phyloP scores from a whole-genome alignment of 768 basidiomycete species.

The Podaxis rugospora region DNA sequence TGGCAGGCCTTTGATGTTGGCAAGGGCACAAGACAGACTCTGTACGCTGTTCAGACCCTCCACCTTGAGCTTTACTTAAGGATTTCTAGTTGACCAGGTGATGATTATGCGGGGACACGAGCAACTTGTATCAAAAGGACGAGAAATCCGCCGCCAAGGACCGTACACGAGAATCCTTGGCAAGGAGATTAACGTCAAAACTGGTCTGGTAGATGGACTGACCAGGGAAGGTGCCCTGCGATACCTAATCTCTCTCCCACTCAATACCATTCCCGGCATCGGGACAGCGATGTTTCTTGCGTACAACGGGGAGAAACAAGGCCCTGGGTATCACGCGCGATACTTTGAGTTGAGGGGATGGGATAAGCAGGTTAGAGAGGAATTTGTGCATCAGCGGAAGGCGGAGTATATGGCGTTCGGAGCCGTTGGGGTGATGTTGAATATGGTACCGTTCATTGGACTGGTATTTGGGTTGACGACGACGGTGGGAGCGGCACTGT shows the following conservation, averaged over 20 bases:
- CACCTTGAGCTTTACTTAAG: not conserved
- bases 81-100: slow-evolving; percentile 30
- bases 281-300: slow-evolving; percentile 61
- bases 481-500: slow-evolving; percentile 67
- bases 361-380: slow-evolving; percentile 35
- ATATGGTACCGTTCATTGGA: slow-evolving; percentile 56
- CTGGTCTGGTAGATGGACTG: slow-evolving; percentile 40
- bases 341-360: slow-evolving; percentile 70
- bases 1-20: slow-evolving; percentile 31
- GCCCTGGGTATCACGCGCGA: slow-evolving; percentile 56
- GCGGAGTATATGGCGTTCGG: slow-evolving; percentile 73
- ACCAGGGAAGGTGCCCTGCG: slow-evolving; percentile 42
- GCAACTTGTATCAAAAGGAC: slow-evolving; percentile 25
- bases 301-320: slow-evolving; percentile 45
- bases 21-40: slow-evolving; percentile 31
- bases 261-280: slow-evolving; percentile 63
- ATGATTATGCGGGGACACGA: slow-evolving; percentile 31
- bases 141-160: slow-evolving; percentile 26
- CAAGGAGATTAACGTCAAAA: slow-evolving; percentile 32
- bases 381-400: slow-evolving; percentile 41
- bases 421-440: slow-evolving; percentile 50
- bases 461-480: slow-evolving; percentile 60
- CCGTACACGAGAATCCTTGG: slow-evolving; percentile 40
- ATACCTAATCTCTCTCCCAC: slow-evolving; percentile 61
- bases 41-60: slow-evolving; percentile 23